Conservation (phyloP, 108 stramenopile species). For the Pseudonitzschia multistriata region DNA sequence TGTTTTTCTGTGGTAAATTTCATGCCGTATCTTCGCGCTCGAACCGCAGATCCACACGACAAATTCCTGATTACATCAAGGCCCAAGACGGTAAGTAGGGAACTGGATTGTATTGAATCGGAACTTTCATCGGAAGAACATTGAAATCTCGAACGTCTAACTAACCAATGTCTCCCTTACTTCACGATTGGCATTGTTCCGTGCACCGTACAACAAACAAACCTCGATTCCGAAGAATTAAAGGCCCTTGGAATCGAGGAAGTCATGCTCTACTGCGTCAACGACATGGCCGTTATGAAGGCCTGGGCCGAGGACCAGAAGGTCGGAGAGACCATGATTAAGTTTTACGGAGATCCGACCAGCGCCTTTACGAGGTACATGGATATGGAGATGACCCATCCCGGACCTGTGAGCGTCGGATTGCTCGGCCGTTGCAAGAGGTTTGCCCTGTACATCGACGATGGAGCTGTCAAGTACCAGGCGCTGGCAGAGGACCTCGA, state of each 20-base stretch:
- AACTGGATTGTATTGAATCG: not conserved
- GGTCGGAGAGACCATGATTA: constrained; percentile 40
- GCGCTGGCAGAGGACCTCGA: constrained; percentile 51
- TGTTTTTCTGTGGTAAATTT: too few species aligned
- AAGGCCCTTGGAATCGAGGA: constrained; percentile 47
- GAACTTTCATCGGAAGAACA: too few species aligned
- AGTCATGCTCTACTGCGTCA: constrained; percentile 70
- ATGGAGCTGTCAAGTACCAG: constrained; percentile 61
- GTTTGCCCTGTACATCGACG: constrained; percentile 57
- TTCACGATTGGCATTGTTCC: too few species aligned
- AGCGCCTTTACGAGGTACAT: constrained; percentile 53
- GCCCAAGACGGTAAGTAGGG: constrained; percentile 44
- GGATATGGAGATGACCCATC: constrained; percentile 66
- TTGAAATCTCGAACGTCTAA: not conserved
- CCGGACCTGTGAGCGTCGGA: constrained; percentile 47
- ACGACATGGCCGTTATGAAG: constrained; percentile 66
- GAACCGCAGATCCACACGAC: constrained; percentile 67
- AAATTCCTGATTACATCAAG: constrained; percentile 66
- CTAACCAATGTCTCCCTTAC: too few species aligned
- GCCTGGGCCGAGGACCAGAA: constrained; percentile 67
- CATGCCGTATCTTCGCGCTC: too few species aligned
- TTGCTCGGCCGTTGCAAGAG: constrained; percentile 73
- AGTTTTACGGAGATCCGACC: constrained; percentile 59
- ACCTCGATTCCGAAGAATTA: constrained; percentile 6
- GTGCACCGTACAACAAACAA: constrained; percentile 31